A percentile compares a stretch with the other conserved stretches of the same genome.
Evolutionary conservation across 768 basidiomycete genomes (phyloP).

Genomic region (Leccinum disarticulatum): DNA sequence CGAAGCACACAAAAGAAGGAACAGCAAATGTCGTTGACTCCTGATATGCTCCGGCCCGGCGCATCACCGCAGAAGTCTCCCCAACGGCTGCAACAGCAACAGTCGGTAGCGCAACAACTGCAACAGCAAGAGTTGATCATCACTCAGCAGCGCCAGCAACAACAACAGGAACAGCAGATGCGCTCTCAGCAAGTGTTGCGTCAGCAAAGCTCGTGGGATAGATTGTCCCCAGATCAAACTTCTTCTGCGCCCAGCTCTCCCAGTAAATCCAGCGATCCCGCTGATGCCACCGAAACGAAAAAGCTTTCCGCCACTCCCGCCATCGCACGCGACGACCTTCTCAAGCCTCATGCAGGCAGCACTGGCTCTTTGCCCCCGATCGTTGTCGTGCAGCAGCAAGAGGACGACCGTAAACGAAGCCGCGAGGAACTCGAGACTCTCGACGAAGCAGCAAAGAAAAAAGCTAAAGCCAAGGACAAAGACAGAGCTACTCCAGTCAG

Average conservation of each 20-base stretch:
- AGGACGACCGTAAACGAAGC: constrained; percentile 53
- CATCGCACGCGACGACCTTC: constrained; percentile 60
- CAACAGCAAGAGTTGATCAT: constrained; percentile 30
- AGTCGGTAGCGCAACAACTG: constrained; percentile 13
- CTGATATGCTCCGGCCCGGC: constrained; percentile 39
- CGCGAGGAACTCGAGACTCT: constrained; percentile 49
- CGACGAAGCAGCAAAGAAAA: constrained; percentile 49
- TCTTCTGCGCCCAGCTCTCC: constrained; percentile 31
- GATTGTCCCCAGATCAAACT: constrained; percentile 34
- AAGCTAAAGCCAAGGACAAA: constrained; percentile 49
- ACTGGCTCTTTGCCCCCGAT: constrained; percentile 38
- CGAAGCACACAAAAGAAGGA: constrained; percentile 30
- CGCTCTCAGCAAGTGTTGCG: constrained; percentile 37
- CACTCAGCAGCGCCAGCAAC: constrained; percentile 33
- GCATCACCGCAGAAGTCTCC: constrained; percentile 25
- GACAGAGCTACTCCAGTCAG: constrained; percentile 40
- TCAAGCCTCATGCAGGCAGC: constrained; percentile 13
- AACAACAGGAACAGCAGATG: constrained; percentile 35
- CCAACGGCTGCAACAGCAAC: constrained; percentile 9
- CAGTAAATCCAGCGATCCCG: constrained; percentile 55
- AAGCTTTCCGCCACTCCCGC: constrained; percentile 78
- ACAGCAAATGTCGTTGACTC: constrained; percentile 23
- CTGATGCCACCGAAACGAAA: constrained; percentile 68
- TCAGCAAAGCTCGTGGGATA: constrained; percentile 49
- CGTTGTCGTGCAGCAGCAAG: constrained; percentile 43